Evolutionary conservation across 495 filamentous ascomycete genomes (phyloP).

Genomic region (Aspergillus nanangensis): DNA sequence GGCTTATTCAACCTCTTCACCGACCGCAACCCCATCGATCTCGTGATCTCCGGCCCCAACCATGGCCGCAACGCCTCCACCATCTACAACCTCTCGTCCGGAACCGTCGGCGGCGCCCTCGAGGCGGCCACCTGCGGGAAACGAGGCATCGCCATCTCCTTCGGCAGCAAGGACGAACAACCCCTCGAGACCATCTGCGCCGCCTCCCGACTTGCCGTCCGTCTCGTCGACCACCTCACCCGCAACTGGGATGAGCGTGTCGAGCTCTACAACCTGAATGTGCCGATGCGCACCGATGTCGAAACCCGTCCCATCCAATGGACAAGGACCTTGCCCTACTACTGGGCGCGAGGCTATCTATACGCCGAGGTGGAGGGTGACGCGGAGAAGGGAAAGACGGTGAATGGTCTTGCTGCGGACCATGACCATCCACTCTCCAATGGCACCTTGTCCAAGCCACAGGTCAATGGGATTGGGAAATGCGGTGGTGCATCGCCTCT

Average conservation of each 20-base stretch:
- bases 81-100: constrained; percentile 80
- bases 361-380: constrained; percentile 59
- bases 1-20: constrained; percentile 84
- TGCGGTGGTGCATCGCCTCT: constrained; percentile 4
- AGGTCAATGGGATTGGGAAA: too few relatives aligned
- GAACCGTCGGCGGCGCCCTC: constrained; percentile 87
- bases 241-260: constrained; percentile 70
- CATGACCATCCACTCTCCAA: background rate
- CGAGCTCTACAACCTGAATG: constrained; percentile 84
- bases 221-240: constrained; percentile 67
- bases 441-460: background rate
- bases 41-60: constrained; percentile 89
- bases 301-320: constrained; percentile 62
- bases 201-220: constrained; percentile 63
- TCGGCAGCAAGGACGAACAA: constrained; percentile 76
- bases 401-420: too few relatives aligned
- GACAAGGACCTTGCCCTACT: constrained; percentile 79
- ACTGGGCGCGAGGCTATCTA: constrained; percentile 73
- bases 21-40: constrained; percentile 67
- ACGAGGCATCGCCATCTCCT: constrained; percentile 75
- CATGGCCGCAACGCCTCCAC: constrained; percentile 94
- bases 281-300: constrained; percentile 63
- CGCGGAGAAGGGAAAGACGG: constrained; percentile 9
- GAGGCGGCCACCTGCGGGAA: constrained; percentile 82
- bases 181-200: constrained; percentile 60